Conservation (phyloP, 129 eudicot genomes). For the Silybum marianum region DNA sequence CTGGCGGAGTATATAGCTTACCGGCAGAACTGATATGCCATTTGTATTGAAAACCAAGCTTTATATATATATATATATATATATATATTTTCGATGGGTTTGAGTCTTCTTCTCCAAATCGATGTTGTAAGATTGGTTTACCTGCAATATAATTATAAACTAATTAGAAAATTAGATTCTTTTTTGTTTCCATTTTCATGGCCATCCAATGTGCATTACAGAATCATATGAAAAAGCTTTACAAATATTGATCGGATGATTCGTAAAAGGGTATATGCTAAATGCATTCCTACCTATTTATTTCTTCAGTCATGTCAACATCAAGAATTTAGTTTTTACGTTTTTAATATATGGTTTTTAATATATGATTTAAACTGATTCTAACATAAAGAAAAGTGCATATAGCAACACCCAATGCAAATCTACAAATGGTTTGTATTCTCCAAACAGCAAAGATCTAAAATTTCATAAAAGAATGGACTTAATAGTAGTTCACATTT, state of each 20-base stretch:
- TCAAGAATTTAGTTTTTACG: no score
- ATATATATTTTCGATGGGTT: background rate
- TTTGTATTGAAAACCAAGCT: background rate
- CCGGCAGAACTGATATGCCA: slow-evolving; percentile 49
- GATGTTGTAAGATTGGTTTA: slow-evolving; percentile 26
- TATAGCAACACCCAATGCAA: no score
- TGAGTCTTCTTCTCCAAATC: background rate
- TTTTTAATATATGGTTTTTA: no score
- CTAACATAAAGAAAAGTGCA: no score
- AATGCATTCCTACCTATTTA: no score
- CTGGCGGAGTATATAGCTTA: slow-evolving; percentile 74
- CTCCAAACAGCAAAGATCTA: background rate
- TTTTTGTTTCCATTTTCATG: background rate
- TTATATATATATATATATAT: no score
- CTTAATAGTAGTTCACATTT: background rate
- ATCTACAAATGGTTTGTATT: background rate
- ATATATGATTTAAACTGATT: no score
- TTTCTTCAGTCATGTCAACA: no score
- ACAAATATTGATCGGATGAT: background rate
- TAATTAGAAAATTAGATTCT: slow-evolving; percentile 19
- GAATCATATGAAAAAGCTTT: background rate
- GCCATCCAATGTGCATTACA: background rate
- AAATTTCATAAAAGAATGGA: background rate
- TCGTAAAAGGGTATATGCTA: no score
- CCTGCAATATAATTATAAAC: background rate